These are phyloP conservation scores for Entomophthora muscae DNA, from an alignment of 371 early-diverging fungal species.

Conservation along the genomic window DNA sequence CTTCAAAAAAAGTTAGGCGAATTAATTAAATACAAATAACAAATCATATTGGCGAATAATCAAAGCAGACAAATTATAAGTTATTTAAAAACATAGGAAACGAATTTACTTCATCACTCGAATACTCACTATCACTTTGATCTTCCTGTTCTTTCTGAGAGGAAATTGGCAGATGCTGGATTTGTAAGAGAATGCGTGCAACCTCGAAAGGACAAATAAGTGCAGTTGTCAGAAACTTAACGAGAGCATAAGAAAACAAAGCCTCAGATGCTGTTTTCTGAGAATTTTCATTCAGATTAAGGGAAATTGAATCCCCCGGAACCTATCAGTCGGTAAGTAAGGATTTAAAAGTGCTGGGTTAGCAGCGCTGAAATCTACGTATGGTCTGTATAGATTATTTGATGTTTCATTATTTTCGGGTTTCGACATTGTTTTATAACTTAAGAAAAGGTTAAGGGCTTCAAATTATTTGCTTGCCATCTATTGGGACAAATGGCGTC, in stretches of 20 bases:
- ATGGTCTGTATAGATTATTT: conserved; percentile 4
- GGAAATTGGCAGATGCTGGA: conserved; percentile 46
- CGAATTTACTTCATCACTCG: background rate
- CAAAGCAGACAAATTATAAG: background rate
- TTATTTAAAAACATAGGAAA: background rate
- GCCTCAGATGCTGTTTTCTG: background rate
- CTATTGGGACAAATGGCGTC: too few relatives aligned
- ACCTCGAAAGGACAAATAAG: conserved; percentile 54
- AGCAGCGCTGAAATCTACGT: conserved; percentile 2
- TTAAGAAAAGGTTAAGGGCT: too few relatives aligned
- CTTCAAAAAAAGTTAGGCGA: background rate
- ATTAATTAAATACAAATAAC: background rate
- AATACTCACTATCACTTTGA: conserved; percentile 8
- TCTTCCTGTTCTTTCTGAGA: background rate
- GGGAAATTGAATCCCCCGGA: background rate
- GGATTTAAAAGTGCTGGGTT: background rate
- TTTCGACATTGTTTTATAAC: background rate
- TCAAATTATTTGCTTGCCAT: too few relatives aligned
- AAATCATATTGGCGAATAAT: too few relatives aligned
- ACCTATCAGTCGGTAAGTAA: background rate
- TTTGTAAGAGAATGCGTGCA: conserved; percentile 55
- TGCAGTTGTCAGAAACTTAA: conserved; percentile 43
- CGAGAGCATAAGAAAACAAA: conserved; percentile 19
- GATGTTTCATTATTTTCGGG: background rate
- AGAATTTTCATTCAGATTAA: background rate